Evolutionary conservation across 768 basidiomycete species (phyloP).

Genomic region (Phlebiopsis gigantea): DNA sequence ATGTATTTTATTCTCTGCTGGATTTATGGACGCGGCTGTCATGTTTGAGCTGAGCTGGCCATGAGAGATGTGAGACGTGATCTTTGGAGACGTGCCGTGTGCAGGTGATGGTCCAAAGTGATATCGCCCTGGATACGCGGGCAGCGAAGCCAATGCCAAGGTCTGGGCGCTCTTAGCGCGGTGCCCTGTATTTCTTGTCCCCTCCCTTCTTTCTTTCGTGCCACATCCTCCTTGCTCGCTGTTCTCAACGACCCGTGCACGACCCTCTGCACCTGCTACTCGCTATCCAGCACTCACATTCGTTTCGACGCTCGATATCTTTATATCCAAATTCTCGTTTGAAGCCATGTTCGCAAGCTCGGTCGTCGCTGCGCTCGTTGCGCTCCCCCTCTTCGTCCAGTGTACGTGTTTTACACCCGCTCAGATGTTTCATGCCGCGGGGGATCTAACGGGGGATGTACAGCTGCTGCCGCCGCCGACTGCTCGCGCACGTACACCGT

Average conservation of each 20-base stretch:
- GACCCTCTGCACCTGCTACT: conserved; percentile 17
- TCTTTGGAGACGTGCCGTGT: not conserved
- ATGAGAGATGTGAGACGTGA: too few species aligned
- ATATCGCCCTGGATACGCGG: conserved; percentile 4
- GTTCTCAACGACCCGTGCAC: conserved; percentile 17
- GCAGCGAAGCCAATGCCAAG: conserved; percentile 6
- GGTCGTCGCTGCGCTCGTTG: conserved; percentile 37
- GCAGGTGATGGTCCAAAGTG: not conserved
- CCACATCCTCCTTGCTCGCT: conserved; percentile 9
- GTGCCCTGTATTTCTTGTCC: not conserved
- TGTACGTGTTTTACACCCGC: conserved; percentile 26
- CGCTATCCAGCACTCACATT: conserved; percentile 17
- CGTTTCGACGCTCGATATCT: conserved; percentile 12
- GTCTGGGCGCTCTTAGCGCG: conserved; percentile 5
- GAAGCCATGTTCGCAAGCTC: conserved; percentile 33
- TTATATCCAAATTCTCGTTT: conserved; percentile 8
- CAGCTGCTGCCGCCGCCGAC: conserved; percentile 19
- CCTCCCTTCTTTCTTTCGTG: not conserved
- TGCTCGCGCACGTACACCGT: conserved; percentile 65
- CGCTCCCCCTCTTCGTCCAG: conserved; percentile 41
- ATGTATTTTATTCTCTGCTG: conserved; percentile 3
- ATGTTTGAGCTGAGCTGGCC: not conserved
- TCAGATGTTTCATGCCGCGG: not conserved
- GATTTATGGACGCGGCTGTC: not conserved
- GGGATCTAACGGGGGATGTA: not conserved